Percentiles rank a stretch among this genome's conserved stretches.
Evolutionary conservation across 2,329 filamentous ascomycete species (phyloP).

Genomic region (Septoria petroselini): DNA sequence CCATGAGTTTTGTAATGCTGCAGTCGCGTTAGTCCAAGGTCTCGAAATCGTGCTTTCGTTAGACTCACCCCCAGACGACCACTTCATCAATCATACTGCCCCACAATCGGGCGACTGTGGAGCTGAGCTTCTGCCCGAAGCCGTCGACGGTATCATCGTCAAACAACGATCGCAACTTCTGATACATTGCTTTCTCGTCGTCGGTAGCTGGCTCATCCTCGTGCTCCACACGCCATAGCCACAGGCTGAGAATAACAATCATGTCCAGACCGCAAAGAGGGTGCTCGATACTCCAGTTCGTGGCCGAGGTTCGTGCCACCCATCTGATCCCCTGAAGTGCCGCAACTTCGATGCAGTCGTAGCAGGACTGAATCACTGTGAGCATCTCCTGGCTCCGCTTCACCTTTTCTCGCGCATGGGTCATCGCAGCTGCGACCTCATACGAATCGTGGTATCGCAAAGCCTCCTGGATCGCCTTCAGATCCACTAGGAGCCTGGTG

Average conservation of each 20-base stretch:
- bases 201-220: conserved; percentile 87
- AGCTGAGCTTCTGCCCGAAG: conserved; percentile 81
- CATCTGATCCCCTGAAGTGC: conserved; percentile 92
- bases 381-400: conserved; percentile 97
- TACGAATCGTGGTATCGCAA: conserved; percentile 95
- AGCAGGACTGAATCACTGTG: conserved; percentile 96
- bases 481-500: conserved; percentile 85
- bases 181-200: conserved; percentile 84
- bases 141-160: conserved; percentile 84
- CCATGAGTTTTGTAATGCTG: conserved; percentile 92
- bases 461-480: conserved; percentile 94
- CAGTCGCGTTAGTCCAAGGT: conserved; percentile 37
- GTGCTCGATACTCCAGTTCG: conserved; percentile 98
- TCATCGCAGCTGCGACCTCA: conserved; percentile 96
- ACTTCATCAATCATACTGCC: conserved; percentile 98
- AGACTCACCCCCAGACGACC: conserved; percentile 95
- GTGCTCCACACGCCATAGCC: conserved; percentile 99
- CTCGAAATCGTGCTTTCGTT: too few relatives aligned
- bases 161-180: conserved; percentile 85
- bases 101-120: conserved; percentile 93
- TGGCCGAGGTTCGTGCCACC: conserved; percentile 95
- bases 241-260: conserved; percentile 95
- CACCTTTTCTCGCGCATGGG: conserved; percentile 85
- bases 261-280: conserved; percentile 93
- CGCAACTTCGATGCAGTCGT: conserved; percentile 94